Evolutionary conservation across 495 filamentous ascomycete species (phyloP), one percentile per base, ranked within the genome.

Genomic region (Entonaema liquescens): DNA sequence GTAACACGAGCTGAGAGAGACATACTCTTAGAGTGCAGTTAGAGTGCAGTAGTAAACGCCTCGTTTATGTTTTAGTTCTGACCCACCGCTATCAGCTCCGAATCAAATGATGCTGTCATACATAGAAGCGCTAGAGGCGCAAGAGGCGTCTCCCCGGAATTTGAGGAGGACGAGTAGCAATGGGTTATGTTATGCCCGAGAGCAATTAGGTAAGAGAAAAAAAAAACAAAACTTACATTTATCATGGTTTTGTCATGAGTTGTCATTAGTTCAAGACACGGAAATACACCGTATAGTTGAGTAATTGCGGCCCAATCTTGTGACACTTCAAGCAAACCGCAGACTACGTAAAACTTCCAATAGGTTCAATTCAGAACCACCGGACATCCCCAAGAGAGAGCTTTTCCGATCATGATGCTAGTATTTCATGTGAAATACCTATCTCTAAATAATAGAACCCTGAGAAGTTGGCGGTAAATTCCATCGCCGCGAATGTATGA

Each of bases 381-480:
- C 65, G 65, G 65, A 68, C 65, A 68, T 68, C 65, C 65, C 65
- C 65, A 68, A 57, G 29, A 52, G 9, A 44, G 3, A 28, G 28
- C 11, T 8, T 42, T 36, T 21, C 55, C 33, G 55, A 15, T 25
- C 29, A 13, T 2, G 23, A 58, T n/a, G n/a, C n/a, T n/a, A 21
- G 50, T 23, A 29, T n/a, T 26, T 40, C 25, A 35, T 11, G 13
- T 25, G 5, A 21, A 8, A 1, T 6, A 33, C 13, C 25, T 62
- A 36, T 19, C 28, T 62, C 47, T 6, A 40, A 9, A 33, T 2
- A 9, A 33, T 23, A 47, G 17, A 1, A 47, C 12, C 42, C 9
- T 47, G 8, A 7, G 1, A 23, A 9, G 8, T 23, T 47, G 9
- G 19, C 42, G 21, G 15, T 12, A 12, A 21, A 47, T 23, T 19